Evolutionary conservation across 352 stramenopile species (phyloP).

Genomic region (Globisporangium radiosum): DNA sequence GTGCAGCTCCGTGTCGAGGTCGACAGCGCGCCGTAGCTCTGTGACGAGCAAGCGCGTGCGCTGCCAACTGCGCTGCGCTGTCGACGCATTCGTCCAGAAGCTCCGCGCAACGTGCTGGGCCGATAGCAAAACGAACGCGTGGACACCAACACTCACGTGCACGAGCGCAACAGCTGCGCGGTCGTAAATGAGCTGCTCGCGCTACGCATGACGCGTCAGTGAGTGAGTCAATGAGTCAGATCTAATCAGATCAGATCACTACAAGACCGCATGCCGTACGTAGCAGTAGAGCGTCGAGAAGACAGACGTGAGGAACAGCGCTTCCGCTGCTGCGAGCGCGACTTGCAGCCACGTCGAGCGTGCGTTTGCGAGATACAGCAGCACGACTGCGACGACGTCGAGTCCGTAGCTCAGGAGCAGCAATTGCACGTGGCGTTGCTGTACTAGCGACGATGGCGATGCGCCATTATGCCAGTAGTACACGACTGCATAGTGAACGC

Average conservation of each 20-base stretch:
- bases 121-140: conserved; percentile 26
- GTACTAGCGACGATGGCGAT: not conserved
- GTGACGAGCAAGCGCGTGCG: not conserved
- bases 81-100: not conserved
- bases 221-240: not conserved
- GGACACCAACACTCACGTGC: conserved; percentile 19
- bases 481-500: not conserved
- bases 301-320: conserved; percentile 18
- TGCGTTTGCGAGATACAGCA: conserved; percentile 9
- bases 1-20: no score
- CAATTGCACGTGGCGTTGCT: conserved; percentile 7
- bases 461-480: not conserved
- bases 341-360: conserved; percentile 16
- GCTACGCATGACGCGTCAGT: conserved; percentile 1
- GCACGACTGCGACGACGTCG: conserved; percentile 17
- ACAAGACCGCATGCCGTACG: conserved; percentile 9
- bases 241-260: not conserved
- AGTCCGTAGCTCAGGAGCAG: conserved; percentile 21
- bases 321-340: conserved; percentile 17
- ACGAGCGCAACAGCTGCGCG: conserved; percentile 22
- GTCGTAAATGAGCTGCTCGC: conserved; percentile 31
- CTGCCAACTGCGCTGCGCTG: not conserved
- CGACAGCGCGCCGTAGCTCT: no score
- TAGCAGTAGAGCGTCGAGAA: conserved; percentile 33
- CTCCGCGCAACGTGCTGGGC: conserved; percentile 16